Base-by-base conservation (phyloP, 2,329 filamentous ascomycete genomes). In the Lecanicillium sp. region DNA sequence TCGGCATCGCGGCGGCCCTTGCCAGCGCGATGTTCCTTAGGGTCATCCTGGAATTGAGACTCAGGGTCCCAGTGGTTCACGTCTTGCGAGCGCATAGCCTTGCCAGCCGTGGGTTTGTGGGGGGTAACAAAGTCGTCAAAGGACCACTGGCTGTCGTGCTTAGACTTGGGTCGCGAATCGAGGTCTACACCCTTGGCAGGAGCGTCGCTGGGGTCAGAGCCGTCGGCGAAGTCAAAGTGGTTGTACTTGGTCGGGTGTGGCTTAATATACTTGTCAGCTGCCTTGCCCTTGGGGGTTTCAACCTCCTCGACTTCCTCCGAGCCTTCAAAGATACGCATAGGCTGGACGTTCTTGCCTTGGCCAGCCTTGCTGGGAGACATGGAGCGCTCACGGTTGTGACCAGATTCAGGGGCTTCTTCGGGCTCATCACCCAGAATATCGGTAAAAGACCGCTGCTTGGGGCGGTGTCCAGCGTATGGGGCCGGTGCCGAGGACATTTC, bases 121-220 rank as follows among this genome's bases (percentile, higher is more conserved):
- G 90, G 90, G 1, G 89, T 95, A 13, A 68, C 67, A 51, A 94
- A 94, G 62, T 95, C 88, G 44, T 86, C 78, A 59, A 96, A 96
- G 35, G 79, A 78, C 88, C 90, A 95, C 45, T 85, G 81, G 46
- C 79, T 79, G 43, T 71, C 67, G 55, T 86, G 80, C 64, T 83
- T 85, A 39, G 70, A 68, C 53, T 71, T 73, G 44, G 63, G 58
- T 17, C 57, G 56, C 38, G 70, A 59, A 15, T 69, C 57, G 16
- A 62, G 54, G 4, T 60, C 48, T 7, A 61, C 49, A 37, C 58
- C 63, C n/a, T 64, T 55, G 45, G 65, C 53, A 12, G 68, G 63
- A 14, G 59, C 60, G 36, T 75, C 68, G 43, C 65, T 60, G 13
- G 66, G 63, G 40, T 77, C 71, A 15, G 66, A 72, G 36, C 78